Base-by-base conservation (phyloP, 352 stramenopile species). In the Phytophthora sp. region DNA sequence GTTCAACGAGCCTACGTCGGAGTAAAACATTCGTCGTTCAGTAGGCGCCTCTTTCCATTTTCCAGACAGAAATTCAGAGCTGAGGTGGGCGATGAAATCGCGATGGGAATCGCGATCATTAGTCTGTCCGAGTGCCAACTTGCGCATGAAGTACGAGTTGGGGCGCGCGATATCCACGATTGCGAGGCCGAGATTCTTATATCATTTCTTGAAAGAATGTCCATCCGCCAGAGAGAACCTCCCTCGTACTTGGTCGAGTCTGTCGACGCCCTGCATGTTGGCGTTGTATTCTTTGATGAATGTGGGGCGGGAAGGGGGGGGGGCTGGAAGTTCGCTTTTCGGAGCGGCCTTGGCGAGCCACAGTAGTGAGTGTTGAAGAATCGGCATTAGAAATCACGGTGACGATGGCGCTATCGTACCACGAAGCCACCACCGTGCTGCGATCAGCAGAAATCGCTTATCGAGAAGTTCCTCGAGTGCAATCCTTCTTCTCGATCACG, bases 241-340 rank as follows among this genome's bases (percentile, higher is more conserved):
- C 12, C 39, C 53, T 20, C 63, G 55, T n/a, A 74, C 24, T 54
- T 76, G 63, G 41, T 77, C 68, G 21, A 58, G 47, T 0, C 68
- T n/a, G 21, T 77, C 73, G 1, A 77, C 68, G 0, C 69, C 73
- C 36, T 80, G 68, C 73, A 77, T 75, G 36, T 73, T 20, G 4
- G 68, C 23, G 33, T 80, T 77, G 51, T 80, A 80, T 21, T 71
- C 24, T 21, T 66, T 71, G 45, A 77, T 44, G 33, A 39, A 63
- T 15, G 47, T 66, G n/a, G n/a, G n/a, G n/a, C n/a, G n/a, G n/a
- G n/a, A n/a, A n/a, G n/a, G n/a, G n/a, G n/a, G n/a, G 63, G 24
- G 60, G 50, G 38, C 39, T 63, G 41, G 68, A 73, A 4, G 16
- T 27, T 21, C 15, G 67, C n/a, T n/a, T n/a, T n/a, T n/a, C 30